phyloP scores from a whole-genome alignment of 176 grass and related monocot species.

The Oryza coarctata region DNA sequence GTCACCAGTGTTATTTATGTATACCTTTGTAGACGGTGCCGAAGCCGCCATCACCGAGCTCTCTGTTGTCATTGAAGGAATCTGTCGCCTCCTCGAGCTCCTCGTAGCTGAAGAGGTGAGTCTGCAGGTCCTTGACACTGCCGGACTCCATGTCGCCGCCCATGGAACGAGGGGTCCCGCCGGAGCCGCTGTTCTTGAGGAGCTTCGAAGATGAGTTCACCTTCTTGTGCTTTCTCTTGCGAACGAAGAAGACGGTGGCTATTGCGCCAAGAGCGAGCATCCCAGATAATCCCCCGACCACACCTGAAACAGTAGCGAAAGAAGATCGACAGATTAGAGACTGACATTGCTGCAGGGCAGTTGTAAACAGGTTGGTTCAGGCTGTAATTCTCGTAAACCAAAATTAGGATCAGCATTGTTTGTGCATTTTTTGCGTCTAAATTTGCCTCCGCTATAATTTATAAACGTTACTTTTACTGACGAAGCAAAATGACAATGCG shows the following conservation, averaged over 20 bases:
- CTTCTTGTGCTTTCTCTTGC: conserved; percentile 42
- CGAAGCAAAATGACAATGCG: neutral
- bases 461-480: neutral
- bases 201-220: conserved; percentile 51
- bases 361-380: neutral
- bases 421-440: neutral
- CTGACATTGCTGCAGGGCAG: neutral
- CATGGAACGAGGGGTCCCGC: conserved; percentile 36
- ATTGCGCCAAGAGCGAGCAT: neutral
- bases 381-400: neutral
- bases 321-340: neutral
- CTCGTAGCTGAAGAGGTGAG: conserved; percentile 67
- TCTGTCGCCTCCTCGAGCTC: conserved; percentile 84
- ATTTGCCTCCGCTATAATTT: neutral
- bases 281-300: neutral
- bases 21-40: conserved; percentile 94
- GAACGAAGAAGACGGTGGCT: conserved; percentile 12
- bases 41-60: conserved; percentile 87
- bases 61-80: conserved; percentile 55
- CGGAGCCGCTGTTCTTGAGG: conserved; percentile 49
- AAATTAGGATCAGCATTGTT: neutral
- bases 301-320: conserved; percentile 29
- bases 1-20: neutral
- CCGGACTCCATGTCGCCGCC: conserved; percentile 50
- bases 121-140: conserved; percentile 39